Evolutionary conservation across 371 early-diverging fungal genomes (phyloP).

Genomic region (Mucor sp.): DNA sequence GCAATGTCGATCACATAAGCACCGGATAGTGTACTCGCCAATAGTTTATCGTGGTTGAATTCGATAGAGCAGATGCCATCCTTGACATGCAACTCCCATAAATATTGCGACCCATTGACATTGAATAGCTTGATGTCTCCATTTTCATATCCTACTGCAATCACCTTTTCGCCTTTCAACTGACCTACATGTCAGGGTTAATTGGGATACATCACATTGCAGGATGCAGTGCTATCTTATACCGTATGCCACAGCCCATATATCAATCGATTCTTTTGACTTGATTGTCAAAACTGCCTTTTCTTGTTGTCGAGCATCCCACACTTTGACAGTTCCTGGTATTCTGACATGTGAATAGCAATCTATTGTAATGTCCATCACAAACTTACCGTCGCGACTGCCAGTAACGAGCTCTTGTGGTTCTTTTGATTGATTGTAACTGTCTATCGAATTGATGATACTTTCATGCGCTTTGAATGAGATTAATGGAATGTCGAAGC

Average conservation of each 20-base stretch:
- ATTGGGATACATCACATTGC: background rate
- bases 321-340: constrained; percentile 71
- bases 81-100: constrained; percentile 75
- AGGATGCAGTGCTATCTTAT: constrained; percentile 24
- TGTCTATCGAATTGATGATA: constrained; percentile 79
- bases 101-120: constrained; percentile 55
- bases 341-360: background rate
- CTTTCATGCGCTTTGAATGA: constrained; percentile 70
- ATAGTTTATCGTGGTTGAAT: constrained; percentile 6
- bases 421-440: constrained; percentile 52
- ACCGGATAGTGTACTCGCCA: constrained; percentile 19
- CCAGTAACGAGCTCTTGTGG: constrained; percentile 75
- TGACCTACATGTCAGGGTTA: background rate
- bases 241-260: constrained; percentile 83
- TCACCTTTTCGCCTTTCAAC: constrained; percentile 19
- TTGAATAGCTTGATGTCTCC: constrained; percentile 80
- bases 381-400: constrained; percentile 66
- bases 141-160: constrained; percentile 81
- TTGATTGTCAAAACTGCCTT: constrained; percentile 64
- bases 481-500: constrained; percentile 61
- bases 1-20: constrained; percentile 18
- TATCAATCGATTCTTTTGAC: constrained; percentile 59
- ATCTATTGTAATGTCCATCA: background rate
- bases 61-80: constrained; percentile 63
- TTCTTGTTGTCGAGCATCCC: constrained; percentile 77